These are phyloP conservation scores for Moesziomyces sp. DNA, from an alignment of 1,284 basidiomycete species.

Conservation along the genomic window DNA sequence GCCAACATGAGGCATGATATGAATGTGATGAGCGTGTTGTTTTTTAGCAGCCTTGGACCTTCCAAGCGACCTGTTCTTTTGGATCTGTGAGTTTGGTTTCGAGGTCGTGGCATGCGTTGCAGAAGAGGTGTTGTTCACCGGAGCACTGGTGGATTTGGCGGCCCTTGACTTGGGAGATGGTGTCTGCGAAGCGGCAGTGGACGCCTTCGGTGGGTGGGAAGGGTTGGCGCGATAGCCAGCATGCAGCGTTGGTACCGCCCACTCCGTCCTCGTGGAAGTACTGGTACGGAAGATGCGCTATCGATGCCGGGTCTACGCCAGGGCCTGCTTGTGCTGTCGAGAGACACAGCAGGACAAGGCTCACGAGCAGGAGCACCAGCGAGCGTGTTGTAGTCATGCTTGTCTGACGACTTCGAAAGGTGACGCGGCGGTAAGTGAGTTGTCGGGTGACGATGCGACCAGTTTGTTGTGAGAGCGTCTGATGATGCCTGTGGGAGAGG, in stretches of 20 bases:
- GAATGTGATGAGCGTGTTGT: too few relatives aligned
- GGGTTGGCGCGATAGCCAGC: slow-evolving; percentile 30
- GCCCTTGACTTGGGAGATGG: slow-evolving; percentile 31
- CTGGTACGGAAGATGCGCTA: slow-evolving; percentile 30
- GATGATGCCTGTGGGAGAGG: too few relatives aligned
- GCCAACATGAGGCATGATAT: too few relatives aligned
- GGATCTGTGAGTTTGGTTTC: slow-evolving; percentile 26
- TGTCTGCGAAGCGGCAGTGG: slow-evolving; percentile 22
- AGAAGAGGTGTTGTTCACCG: slow-evolving; percentile 29
- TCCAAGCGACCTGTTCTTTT: slow-evolving; percentile 36
- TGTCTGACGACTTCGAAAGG: too few relatives aligned
- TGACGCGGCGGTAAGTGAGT: too few relatives aligned
- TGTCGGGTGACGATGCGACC: too few relatives aligned
- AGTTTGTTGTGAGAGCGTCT: too few relatives aligned
- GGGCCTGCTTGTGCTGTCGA: neutral
- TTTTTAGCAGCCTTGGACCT: slow-evolving; percentile 34
- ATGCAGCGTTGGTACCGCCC: slow-evolving; percentile 23
- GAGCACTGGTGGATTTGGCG: slow-evolving; percentile 42
- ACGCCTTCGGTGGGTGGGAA: slow-evolving; percentile 30
- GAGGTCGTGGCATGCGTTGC: slow-evolving; percentile 29
- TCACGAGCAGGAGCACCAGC: slow-evolving; percentile 1
- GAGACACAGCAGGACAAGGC: neutral
- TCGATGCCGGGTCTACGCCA: slow-evolving; percentile 3
- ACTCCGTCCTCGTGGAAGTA: slow-evolving; percentile 35
- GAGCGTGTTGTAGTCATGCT: too few relatives aligned